Base-by-base conservation (phyloP, 2,329 filamentous ascomycete genomes). In the Fusarium sambucinum region DNA sequence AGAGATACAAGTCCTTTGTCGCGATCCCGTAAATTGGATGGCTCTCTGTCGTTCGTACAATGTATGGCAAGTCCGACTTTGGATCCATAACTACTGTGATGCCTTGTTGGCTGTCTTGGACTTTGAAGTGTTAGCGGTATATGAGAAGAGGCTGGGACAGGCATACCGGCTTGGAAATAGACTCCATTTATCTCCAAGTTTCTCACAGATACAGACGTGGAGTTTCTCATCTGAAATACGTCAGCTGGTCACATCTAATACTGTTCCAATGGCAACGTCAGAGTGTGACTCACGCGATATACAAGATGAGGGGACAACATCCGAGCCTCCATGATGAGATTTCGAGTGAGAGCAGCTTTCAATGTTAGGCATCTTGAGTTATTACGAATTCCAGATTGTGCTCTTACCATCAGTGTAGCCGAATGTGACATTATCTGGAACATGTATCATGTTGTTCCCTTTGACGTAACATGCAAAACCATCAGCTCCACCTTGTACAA, bases 361-460 rank as follows among this genome's bases (percentile, higher is more conserved):
- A 0, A 0, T 2, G 9, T 45, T 1, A 32, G 8, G n/a, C 23
- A 3, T 41, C 6, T n/a, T 1, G 1, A 0, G 17, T 32, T 10
- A 27, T 9, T 7, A 9, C 27, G 27, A 27, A 27, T 27, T 27
- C 8, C 27, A 27, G 27, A 27, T 9, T 27, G 27, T 27, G 27
- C 27, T 25, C 23, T 27, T 27, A 27, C 27, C 2, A 29, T 70
- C 67, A 6, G 47, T 50, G 2, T 58, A 70, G 12, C 66, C 63
- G 12, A 59, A 55, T 16, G 66, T 46, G 2, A 45, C 7, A 16
- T 61, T 30, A 2, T 23, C 25, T 0, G 59, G 48, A 0, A 68
- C 41, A 35, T 48, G 60, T 11, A 70, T 63, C 29, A 68, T 21
- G 25, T 70, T 68, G 11, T 70, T 70, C 5, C 66, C 63, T 0